phyloP scores from a whole-genome alignment of 805 yeast genomes.

The Isabelozyma pseudorhagii region DNA sequence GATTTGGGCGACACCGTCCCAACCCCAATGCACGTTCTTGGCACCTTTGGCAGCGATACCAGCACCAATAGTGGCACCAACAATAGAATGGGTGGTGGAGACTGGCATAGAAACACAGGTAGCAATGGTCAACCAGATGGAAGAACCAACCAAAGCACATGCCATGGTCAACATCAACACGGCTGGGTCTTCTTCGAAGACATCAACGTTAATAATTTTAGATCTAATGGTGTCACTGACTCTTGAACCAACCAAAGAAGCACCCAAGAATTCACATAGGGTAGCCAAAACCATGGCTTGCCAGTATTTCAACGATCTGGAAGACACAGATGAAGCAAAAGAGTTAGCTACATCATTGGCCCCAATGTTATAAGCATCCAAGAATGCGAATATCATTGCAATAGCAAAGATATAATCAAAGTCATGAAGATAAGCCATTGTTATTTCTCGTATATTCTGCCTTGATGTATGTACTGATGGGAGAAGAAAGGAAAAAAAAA shows the following conservation, averaged over 20 bases:
- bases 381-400: slow-evolving; percentile 65
- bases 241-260: slow-evolving; percentile 68
- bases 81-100: slow-evolving; percentile 76
- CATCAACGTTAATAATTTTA: slow-evolving; percentile 53
- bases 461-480: background rate
- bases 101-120: slow-evolving; percentile 73
- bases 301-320: slow-evolving; percentile 65
- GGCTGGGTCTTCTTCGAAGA: slow-evolving; percentile 56
- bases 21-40: slow-evolving; percentile 64
- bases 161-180: slow-evolving; percentile 75
- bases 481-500: background rate
- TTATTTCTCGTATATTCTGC: slow-evolving; percentile 1
- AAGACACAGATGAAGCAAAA: slow-evolving; percentile 72
- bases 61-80: slow-evolving; percentile 73
- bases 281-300: slow-evolving; percentile 76
- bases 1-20: slow-evolving; percentile 69
- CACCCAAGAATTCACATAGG: slow-evolving; percentile 71
- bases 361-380: slow-evolving; percentile 78
- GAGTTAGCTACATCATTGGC: slow-evolving; percentile 84
- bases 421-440: slow-evolving; percentile 42
- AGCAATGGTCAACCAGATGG: slow-evolving; percentile 66
- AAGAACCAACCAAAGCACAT: slow-evolving; percentile 71
- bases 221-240: slow-evolving; percentile 71
- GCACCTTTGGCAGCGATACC: slow-evolving; percentile 73
- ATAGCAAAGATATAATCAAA: slow-evolving; percentile 72